A percentile compares a stretch with the other conserved stretches of the same genome.
Conservation (phyloP, 2,329 filamentous ascomycete species). For the Achaetomium macrosporum region DNA sequence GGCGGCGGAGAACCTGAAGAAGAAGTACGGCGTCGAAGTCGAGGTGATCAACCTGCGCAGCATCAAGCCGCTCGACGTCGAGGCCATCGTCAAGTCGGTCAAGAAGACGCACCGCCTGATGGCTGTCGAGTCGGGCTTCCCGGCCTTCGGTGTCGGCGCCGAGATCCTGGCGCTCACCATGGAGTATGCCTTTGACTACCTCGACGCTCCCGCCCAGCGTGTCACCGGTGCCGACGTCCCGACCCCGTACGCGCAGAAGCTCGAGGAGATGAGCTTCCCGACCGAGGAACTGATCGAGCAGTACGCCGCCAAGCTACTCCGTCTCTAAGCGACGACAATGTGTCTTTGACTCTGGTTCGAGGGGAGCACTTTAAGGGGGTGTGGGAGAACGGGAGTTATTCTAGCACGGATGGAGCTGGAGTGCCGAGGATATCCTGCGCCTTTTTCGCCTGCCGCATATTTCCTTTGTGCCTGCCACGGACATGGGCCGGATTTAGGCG, state of each 20-base stretch:
- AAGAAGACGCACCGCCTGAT: constrained; percentile 97
- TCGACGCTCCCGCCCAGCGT: constrained; percentile 86
- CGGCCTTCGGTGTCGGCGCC: constrained; percentile 84
- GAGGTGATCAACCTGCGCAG: constrained; percentile 98
- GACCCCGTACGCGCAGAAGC: constrained; percentile 85
- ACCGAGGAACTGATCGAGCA: constrained; percentile 80
- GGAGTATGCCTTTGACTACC: constrained; percentile 98
- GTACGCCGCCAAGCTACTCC: constrained; percentile 84
- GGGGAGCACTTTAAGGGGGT: neutral
- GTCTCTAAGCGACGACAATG: constrained; percentile 39
- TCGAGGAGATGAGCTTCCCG: constrained; percentile 95
- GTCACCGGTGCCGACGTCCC: constrained; percentile 96
- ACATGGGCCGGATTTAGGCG: constrained; percentile 12
- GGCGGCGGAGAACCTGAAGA: constrained; percentile 86
- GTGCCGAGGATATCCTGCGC: constrained; percentile 2
- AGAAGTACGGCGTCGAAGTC: constrained; percentile 90
- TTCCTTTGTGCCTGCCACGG: constrained; percentile 9
- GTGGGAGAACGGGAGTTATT: neutral
- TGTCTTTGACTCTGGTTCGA: neutral
- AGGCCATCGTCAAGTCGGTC: constrained; percentile 91
- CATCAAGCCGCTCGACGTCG: constrained; percentile 92
- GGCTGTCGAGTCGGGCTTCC: constrained; percentile 92
- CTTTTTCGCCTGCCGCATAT: constrained; percentile 6
- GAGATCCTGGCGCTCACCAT: constrained; percentile 92
- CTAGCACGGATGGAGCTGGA: constrained; percentile 6